Conservation (phyloP, 1,284 basidiomycete species). For the Pseudozyma tsukubaensis region DNA sequence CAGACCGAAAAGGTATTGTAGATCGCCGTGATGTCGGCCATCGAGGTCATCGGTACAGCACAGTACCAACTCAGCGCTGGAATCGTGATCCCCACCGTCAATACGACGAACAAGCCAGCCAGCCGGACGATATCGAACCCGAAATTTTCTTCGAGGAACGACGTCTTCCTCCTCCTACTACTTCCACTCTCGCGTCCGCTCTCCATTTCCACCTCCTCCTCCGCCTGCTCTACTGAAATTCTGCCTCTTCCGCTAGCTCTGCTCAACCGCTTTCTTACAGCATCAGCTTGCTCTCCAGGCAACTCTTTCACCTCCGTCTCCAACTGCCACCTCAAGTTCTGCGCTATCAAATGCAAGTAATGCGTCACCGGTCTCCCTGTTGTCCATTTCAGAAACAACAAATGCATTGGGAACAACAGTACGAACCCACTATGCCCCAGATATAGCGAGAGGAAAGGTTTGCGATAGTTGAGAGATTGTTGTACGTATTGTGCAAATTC, state of each 20-base stretch:
- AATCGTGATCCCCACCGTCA: constrained; percentile 64
- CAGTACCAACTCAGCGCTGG: constrained; percentile 67
- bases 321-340: constrained; percentile 63
- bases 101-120: constrained; percentile 39
- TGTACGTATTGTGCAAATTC: constrained; percentile 68
- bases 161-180: constrained; percentile 11
- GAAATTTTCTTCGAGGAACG: constrained; percentile 35
- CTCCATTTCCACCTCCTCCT: constrained; percentile 3
- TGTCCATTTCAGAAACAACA: constrained; percentile 49
- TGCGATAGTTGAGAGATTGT: constrained; percentile 59
- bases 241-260: constrained; percentile 29
- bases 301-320: constrained; percentile 30
- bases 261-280: constrained; percentile 41
- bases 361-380: constrained; percentile 48
- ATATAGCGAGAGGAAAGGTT: constrained; percentile 64
- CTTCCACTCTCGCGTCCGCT: constrained; percentile 14
- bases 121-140: constrained; percentile 47
- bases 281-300: constrained; percentile 36
- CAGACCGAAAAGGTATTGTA: constrained; percentile 68
- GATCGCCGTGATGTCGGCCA: constrained; percentile 68
- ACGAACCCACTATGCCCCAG: constrained; percentile 64
- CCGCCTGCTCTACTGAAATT: neutral
- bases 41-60: constrained; percentile 65
- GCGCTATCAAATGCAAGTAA: constrained; percentile 52
- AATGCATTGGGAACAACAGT: constrained; percentile 61